Conservation (phyloP, 2,329 filamentous ascomycete genomes). For the Colletotrichum lupini region DNA sequence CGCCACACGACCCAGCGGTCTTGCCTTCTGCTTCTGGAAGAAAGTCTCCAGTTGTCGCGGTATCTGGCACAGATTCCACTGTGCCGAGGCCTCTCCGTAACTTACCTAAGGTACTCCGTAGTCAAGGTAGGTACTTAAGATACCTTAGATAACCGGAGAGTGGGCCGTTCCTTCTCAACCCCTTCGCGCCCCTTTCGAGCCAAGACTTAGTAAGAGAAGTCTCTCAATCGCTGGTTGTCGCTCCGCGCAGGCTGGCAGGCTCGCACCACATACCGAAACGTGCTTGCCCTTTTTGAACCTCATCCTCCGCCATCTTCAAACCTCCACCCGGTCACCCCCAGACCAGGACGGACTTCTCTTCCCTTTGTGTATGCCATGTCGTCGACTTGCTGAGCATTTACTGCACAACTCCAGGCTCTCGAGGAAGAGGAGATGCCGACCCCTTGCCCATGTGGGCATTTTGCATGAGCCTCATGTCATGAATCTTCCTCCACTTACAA, state of each 20-base stretch:
- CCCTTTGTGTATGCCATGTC: not conserved
- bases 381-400: not conserved
- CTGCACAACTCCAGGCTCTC: not conserved
- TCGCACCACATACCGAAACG: conserved; percentile 27
- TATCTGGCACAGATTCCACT: conserved; percentile 28
- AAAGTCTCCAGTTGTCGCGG: conserved; percentile 4
- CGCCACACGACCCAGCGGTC: conserved; percentile 25
- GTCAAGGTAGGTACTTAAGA: not conserved
- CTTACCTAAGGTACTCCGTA: not conserved
- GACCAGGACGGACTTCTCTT: not conserved
- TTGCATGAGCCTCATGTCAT: conserved; percentile 25
- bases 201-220: not conserved
- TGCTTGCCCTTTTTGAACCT: conserved; percentile 3
- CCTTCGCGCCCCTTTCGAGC: conserved; percentile 6
- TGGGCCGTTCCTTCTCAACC: not conserved
- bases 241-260: not conserved
- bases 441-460: not conserved
- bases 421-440: not conserved
- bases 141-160: not conserved
- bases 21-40: conserved; percentile 29
- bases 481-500: not conserved
- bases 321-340: not conserved
- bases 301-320: not conserved
- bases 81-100: not conserved
- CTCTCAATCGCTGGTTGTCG: not conserved